Evolutionary conservation across 2,329 filamentous ascomycete species (phyloP), one percentile per base, ranked within the genome.

Genomic region (Aspergillus quadricinctus): DNA sequence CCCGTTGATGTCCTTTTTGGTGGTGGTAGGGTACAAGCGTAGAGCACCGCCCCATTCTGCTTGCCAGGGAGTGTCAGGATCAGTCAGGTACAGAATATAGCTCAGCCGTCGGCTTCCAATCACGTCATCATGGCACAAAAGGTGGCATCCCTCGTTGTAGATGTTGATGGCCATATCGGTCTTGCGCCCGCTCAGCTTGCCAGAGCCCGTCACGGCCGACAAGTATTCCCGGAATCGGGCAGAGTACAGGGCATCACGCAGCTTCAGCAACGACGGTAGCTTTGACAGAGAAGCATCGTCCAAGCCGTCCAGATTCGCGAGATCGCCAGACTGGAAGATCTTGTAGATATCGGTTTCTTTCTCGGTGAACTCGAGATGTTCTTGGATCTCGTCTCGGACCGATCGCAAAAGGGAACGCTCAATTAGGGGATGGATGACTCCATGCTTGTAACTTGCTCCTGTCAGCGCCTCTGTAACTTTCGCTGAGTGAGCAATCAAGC

Each of bases 281-380:
- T 91, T 92, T 59, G 88, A 83, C 54, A 97, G 83, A 6, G 92
- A 92, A 7, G 87, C 86, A 70, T 95, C 88, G 60, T 96, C 90
- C 46, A 99, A 84, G 25, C 94, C 94, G 75, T 97, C 93, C 57
- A 99, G 85, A 76, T 99, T 99, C 49, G 94, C 94, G 35, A 99
- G 83, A 73, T 99, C 94, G 63, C 94, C 94, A 4, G 93, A 97
- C 79, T 99, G 94, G 81, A 97, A 92, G 70, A 99, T 97, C 77
- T 95, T 96, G 83, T 99, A 99, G 67, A 99, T 99, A 74, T 99
- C 94, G 49, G 94, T 99, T 76, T 99, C 94, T 75, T 99, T 99
- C 66, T 92, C 92, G 11, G 94, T 97, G 78, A 99, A 99, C 64
- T 90, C 87, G 64, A 99, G 89, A 70, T 96, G 92, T 64, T 88